Conservation (phyloP, 371 early-diverging fungal genomes). For the Mucor saturninus region DNA sequence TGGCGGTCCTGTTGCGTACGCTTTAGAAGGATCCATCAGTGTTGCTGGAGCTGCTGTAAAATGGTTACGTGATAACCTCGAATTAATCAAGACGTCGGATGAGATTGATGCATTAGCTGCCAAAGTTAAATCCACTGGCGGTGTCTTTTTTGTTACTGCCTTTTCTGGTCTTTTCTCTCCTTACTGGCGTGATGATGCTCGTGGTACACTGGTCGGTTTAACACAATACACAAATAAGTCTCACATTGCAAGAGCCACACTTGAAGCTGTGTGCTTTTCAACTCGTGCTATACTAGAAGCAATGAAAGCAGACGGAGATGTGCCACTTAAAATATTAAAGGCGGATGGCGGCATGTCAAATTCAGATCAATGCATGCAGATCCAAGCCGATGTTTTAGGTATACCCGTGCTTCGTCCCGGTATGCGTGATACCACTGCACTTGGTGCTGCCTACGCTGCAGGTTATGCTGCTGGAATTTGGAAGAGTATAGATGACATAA, state of each 20-base stretch:
- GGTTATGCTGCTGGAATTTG: slow-evolving; percentile 84
- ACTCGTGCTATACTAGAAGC: slow-evolving; percentile 87
- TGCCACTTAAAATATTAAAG: slow-evolving; percentile 68
- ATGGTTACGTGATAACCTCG: slow-evolving; percentile 90
- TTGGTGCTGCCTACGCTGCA: slow-evolving; percentile 95
- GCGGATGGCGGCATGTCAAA: slow-evolving; percentile 95
- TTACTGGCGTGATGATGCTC: slow-evolving; percentile 93
- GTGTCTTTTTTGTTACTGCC: slow-evolving; percentile 95
- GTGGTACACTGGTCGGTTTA: slow-evolving; percentile 88
- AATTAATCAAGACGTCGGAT: slow-evolving; percentile 70
- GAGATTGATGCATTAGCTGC: slow-evolving; percentile 68
- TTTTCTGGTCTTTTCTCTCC: slow-evolving; percentile 95
- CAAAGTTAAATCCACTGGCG: slow-evolving; percentile 78
- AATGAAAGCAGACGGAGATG: slow-evolving; percentile 77
- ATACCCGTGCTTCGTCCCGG: slow-evolving; percentile 74
- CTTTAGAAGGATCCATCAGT: slow-evolving; percentile 94
- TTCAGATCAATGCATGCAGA: slow-evolving; percentile 90
- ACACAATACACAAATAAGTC: slow-evolving; percentile 86
- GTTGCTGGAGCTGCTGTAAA: slow-evolving; percentile 93
- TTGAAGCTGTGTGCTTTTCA: slow-evolving; percentile 92
- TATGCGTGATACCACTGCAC: slow-evolving; percentile 92
- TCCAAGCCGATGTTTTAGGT: slow-evolving; percentile 88
- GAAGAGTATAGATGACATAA: slow-evolving; percentile 51
- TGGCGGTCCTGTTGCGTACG: slow-evolving; percentile 77
- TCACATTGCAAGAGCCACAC: slow-evolving; percentile 86